Conservation (phyloP, 2,329 filamentous ascomycete species). For the Tolypocladium cylindrosporum region DNA sequence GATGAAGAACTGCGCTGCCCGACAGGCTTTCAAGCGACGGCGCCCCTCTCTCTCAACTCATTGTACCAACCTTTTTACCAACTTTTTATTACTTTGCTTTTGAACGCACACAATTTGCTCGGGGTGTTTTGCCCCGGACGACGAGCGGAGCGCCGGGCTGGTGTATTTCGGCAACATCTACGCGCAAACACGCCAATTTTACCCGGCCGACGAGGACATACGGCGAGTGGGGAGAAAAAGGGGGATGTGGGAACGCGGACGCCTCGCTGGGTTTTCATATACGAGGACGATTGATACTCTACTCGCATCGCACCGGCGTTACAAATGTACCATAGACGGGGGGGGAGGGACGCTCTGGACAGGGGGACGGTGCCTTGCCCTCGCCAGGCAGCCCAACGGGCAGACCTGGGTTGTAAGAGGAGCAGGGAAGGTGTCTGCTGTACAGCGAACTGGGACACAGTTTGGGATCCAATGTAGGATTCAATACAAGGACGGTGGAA, state of each 20-base stretch:
- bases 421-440: not conserved
- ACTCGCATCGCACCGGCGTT: slow-evolving; percentile 24
- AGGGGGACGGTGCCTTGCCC: not conserved
- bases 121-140: not conserved
- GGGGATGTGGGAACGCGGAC: not conserved
- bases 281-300: slow-evolving; percentile 7
- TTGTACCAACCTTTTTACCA: not conserved
- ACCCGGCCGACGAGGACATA: not conserved
- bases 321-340: slow-evolving; percentile 19
- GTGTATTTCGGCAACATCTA: not conserved
- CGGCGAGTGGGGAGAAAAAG: not conserved
- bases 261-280: not conserved
- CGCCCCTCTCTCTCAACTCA: slow-evolving; percentile 3
- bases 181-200: not conserved
- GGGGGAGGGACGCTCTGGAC: not conserved
- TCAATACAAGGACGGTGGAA: not conserved
- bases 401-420: not conserved
- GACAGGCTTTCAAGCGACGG: not conserved
- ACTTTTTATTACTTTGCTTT: not conserved
- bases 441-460: not conserved
- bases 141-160: not conserved
- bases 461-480: not conserved
- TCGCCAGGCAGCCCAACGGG: not conserved
- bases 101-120: not conserved
- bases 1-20: not conserved